phyloP scores from a whole-genome alignment of 2,329 filamentous ascomycete genomes.

The Parafenestella ontariensis region DNA sequence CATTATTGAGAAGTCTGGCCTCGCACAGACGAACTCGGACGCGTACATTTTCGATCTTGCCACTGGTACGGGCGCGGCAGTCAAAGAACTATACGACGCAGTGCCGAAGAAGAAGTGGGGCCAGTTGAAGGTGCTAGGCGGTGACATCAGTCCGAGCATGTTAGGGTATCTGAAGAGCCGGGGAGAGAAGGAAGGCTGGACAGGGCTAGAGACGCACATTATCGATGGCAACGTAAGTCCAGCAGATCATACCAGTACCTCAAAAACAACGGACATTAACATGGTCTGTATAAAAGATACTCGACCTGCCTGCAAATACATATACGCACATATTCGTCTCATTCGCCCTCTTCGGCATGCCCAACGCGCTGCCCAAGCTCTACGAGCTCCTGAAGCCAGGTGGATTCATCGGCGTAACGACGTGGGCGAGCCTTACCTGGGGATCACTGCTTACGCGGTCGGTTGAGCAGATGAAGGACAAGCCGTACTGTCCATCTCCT shows the following conservation, averaged over 20 bases:
- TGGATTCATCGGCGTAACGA: slow-evolving; percentile 30
- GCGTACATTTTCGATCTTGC: slow-evolving; percentile 32
- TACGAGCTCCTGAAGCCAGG: slow-evolving; percentile 8
- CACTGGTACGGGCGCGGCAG: slow-evolving; percentile 33
- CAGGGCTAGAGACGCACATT: slow-evolving; percentile 12
- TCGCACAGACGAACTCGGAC: slow-evolving; percentile 1
- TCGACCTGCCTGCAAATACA: slow-evolving; percentile 10
- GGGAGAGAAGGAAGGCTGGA: slow-evolving; percentile 29
- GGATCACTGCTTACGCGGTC: slow-evolving; percentile 10
- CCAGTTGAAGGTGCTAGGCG: slow-evolving; percentile 23
- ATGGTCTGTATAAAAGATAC: slow-evolving; percentile 5
- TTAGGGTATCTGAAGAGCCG: slow-evolving; percentile 22
- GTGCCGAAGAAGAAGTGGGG: slow-evolving; percentile 23
- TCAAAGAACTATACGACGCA: slow-evolving; percentile 22
- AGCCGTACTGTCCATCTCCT: slow-evolving; percentile 10
- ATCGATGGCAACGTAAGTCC: slow-evolving; percentile 25
- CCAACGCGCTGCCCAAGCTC: slow-evolving; percentile 5
- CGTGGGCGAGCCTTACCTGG: slow-evolving; percentile 28
- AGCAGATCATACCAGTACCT: background rate
- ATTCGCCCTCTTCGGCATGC: slow-evolving; percentile 31
- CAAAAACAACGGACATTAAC: background rate
- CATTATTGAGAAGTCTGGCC: slow-evolving; percentile 16
- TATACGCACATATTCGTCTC: slow-evolving; percentile 33
- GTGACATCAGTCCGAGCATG: slow-evolving; percentile 31
- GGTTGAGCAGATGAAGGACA: slow-evolving; percentile 5